Base-by-base conservation (phyloP, 1,284 basidiomycete genomes). In the Boletus sp. region DNA sequence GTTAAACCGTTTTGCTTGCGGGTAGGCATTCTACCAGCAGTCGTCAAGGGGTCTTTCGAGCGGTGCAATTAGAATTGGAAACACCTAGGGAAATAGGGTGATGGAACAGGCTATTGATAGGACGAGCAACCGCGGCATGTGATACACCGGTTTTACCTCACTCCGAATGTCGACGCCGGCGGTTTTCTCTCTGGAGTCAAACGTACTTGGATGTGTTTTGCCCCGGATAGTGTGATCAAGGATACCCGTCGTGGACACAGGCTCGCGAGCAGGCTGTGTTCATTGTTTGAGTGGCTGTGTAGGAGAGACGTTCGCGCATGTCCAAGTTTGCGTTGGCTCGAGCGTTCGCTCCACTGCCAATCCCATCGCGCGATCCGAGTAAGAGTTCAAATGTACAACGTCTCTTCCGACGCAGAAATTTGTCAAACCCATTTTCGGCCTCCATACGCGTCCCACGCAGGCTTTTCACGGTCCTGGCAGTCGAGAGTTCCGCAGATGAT, bases 1-100 rank as follows among this genome's bases (percentile, higher is more conserved):
- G 88, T 88, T 61, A 25, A 59, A 9, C 30, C 2, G n/a, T 30
- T 54, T 13, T 25, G 28, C 4, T 31, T 7, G 6, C 52, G 25
- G 11, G 8, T 35, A 73, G 74, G 71, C 4, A 61, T 73, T 55
- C 25, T 75, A 38, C 68, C 71, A 2, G 40, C 74, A 21, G 61
- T 73, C 27, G 61, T 76, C 14, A 71, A 65, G 53, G 66, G 61
- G 35, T 46, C 55, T 4, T 1, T 46, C 17, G 4, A 55, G 13
- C 25, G 1, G 40, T 35, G 11, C 19, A 62, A 64, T 51, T 66
- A 68, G 55, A 55, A n/a, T 40, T 21, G 6, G 10, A 40, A 40
- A 43, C 40, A 40, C 38, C 7, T 16, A 40, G 38, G 17, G 38
- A 40, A 40, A 9, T 35, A 35, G 17, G 33, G 37, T 38, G 37